Evolutionary conservation across 768 basidiomycete genomes (phyloP).

Genomic region (Collybia nuda): DNA sequence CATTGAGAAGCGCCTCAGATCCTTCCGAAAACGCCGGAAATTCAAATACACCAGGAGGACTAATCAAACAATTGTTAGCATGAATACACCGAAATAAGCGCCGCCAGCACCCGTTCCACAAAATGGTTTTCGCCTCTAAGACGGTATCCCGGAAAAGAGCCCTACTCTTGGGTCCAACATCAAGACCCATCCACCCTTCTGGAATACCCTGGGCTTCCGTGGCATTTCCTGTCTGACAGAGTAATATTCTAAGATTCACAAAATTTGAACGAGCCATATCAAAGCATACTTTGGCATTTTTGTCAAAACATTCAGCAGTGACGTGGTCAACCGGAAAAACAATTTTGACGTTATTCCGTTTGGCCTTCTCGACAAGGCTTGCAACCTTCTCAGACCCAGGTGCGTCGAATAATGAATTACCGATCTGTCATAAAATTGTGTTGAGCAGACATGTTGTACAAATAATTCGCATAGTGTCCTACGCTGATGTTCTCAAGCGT

Average conservation of each 20-base stretch:
- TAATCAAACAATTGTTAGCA: slow-evolving; percentile 28
- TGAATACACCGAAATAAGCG: no score
- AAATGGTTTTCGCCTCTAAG: slow-evolving; percentile 87
- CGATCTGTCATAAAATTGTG: slow-evolving; percentile 58
- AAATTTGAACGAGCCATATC: background rate
- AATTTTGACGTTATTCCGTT: slow-evolving; percentile 87
- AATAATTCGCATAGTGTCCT: slow-evolving; percentile 18
- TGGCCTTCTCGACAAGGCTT: slow-evolving; percentile 86
- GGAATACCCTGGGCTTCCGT: slow-evolving; percentile 89
- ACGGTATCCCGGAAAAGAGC: slow-evolving; percentile 81
- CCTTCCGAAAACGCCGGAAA: slow-evolving; percentile 89
- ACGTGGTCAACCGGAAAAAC: slow-evolving; percentile 96
- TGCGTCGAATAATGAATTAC: slow-evolving; percentile 90
- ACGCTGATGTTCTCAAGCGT: slow-evolving; percentile 78
- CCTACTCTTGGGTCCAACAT: slow-evolving; percentile 83
- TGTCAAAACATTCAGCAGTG: slow-evolving; percentile 93
- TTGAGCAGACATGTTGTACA: background rate
- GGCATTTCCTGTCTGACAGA: slow-evolving; percentile 61
- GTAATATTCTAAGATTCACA: background rate
- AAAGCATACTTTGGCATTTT: slow-evolving; percentile 72
- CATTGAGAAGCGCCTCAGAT: slow-evolving; percentile 81
- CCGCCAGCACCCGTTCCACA: slow-evolving; percentile 83
- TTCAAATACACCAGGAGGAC: slow-evolving; percentile 97
- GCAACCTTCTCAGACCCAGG: slow-evolving; percentile 86
- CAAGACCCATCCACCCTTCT: slow-evolving; percentile 93